A percentile compares a stretch with the other conserved stretches of the same genome.
phyloP scores from a whole-genome alignment of 1,139 yeast genomes.

The Meyerozyma sp. region DNA sequence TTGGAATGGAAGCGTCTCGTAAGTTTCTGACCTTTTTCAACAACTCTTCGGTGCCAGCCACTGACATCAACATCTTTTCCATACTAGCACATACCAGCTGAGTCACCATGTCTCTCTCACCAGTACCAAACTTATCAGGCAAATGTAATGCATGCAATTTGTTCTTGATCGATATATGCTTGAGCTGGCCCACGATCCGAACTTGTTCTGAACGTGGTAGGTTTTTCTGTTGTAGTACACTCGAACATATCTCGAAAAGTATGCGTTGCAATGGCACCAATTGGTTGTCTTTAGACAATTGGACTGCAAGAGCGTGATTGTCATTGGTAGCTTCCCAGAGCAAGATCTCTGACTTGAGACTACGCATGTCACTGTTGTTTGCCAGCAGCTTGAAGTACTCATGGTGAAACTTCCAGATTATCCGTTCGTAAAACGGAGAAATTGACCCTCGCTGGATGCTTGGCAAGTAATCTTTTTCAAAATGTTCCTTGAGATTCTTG shows the following conservation, averaged over 20 bases:
- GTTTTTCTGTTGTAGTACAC: conserved; percentile 10
- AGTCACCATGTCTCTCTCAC: background rate
- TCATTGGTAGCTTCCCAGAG: conserved; percentile 36
- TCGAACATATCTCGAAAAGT: conserved; percentile 21
- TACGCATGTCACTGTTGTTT: conserved; percentile 19
- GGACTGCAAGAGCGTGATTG: conserved; percentile 11
- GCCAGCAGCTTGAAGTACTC: conserved; percentile 23
- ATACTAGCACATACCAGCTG: background rate
- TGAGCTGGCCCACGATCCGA: conserved; percentile 19
- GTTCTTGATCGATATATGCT: conserved; percentile 26
- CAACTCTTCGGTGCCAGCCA: background rate
- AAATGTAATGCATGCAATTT: conserved; percentile 17
- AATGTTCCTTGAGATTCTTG: conserved; percentile 24
- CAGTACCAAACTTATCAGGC: background rate
- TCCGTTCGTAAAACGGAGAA: conserved; percentile 36
- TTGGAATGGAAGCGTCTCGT: background rate
- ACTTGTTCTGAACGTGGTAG: conserved; percentile 12
- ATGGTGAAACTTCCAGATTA: conserved; percentile 39
- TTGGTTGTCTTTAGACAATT: conserved; percentile 10
- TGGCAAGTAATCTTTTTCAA: conserved; percentile 21
- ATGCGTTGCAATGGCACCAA: conserved; percentile 20
- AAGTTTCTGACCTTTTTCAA: background rate
- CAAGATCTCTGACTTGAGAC: conserved; percentile 25
- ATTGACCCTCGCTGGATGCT: conserved; percentile 19
- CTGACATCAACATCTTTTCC: background rate